Evolutionary conservation across 2,329 filamentous ascomycete genomes (phyloP).

Genomic region (Dothistroma septosporum): DNA sequence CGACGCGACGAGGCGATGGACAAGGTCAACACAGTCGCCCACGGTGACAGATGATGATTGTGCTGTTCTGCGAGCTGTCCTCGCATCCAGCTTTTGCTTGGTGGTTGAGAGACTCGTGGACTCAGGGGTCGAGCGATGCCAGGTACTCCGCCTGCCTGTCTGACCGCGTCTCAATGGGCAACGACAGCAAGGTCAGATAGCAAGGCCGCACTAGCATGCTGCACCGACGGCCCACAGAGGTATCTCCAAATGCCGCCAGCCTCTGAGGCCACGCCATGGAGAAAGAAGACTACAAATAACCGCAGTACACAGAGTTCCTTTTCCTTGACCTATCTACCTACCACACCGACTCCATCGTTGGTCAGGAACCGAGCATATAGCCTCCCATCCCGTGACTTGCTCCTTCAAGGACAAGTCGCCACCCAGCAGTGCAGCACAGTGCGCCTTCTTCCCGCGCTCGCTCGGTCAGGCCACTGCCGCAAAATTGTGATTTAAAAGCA

Average conservation of each 20-base stretch:
- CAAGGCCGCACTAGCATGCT: too few species aligned
- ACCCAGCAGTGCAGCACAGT: background rate
- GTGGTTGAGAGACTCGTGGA: too few species aligned
- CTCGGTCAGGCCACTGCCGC: background rate
- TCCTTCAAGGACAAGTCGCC: background rate
- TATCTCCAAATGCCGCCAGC: too few species aligned
- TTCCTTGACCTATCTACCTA: background rate
- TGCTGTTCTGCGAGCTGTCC: background rate
- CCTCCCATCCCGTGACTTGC: background rate
- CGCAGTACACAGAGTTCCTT: background rate
- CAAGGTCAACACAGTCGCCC: background rate
- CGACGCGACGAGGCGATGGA: background rate
- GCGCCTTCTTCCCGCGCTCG: background rate
- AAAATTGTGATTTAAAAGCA: background rate
- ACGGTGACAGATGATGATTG: background rate
- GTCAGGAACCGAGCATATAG: background rate
- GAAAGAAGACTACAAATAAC: too few species aligned
- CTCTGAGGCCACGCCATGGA: too few species aligned
- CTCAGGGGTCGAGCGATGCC: too few species aligned
- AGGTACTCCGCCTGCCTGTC: too few species aligned
- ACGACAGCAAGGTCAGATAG: too few species aligned
- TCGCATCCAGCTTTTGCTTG: too few species aligned
- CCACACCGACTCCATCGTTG: background rate
- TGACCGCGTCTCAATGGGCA: too few species aligned
- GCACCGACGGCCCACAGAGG: too few species aligned